Conservation (phyloP, 2,329 filamentous ascomycete species). For the Hypoxylon sp. region DNA sequence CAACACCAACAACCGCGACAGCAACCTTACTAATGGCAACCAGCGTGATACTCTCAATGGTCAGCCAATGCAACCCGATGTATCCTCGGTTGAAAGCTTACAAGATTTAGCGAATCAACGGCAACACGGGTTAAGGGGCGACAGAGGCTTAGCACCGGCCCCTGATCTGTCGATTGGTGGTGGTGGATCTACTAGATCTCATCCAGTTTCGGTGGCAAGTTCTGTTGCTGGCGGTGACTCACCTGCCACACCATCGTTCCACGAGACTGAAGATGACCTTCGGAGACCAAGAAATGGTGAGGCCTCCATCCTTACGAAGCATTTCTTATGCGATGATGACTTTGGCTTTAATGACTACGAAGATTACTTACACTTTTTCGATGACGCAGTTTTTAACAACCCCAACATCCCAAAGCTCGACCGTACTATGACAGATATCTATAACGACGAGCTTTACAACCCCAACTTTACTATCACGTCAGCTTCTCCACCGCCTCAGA, state of each 20-base stretch:
- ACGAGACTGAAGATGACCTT: constrained; percentile 62
- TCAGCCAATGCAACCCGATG: constrained; percentile 56
- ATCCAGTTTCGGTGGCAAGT: constrained; percentile 71
- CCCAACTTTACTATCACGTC: constrained; percentile 74
- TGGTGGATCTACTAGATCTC: constrained; percentile 60
- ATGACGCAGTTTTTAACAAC: constrained; percentile 69
- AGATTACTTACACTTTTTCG: constrained; percentile 76
- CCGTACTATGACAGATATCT: constrained; percentile 88
- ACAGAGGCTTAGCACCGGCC: constrained; percentile 62
- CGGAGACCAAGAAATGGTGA: constrained; percentile 71
- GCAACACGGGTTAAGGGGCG: constrained; percentile 59
- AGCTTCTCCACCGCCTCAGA: constrained; percentile 65
- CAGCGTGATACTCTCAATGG: constrained; percentile 59
- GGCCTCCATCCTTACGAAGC: constrained; percentile 52
- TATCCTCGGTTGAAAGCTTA: constrained; percentile 54
- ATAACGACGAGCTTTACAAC: constrained; percentile 87
- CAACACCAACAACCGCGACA: constrained; percentile 53
- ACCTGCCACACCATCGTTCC: constrained; percentile 69
- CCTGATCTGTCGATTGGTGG: constrained; percentile 61
- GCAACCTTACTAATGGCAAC: constrained; percentile 53
- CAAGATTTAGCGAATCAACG: constrained; percentile 55
- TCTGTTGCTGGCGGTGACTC: constrained; percentile 70
- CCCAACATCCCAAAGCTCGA: constrained; percentile 78
- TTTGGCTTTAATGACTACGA: constrained; percentile 59
- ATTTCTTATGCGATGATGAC: constrained; percentile 49